Evolutionary conservation across 768 basidiomycete genomes (phyloP).

Genomic region (Panellus pusillus): DNA sequence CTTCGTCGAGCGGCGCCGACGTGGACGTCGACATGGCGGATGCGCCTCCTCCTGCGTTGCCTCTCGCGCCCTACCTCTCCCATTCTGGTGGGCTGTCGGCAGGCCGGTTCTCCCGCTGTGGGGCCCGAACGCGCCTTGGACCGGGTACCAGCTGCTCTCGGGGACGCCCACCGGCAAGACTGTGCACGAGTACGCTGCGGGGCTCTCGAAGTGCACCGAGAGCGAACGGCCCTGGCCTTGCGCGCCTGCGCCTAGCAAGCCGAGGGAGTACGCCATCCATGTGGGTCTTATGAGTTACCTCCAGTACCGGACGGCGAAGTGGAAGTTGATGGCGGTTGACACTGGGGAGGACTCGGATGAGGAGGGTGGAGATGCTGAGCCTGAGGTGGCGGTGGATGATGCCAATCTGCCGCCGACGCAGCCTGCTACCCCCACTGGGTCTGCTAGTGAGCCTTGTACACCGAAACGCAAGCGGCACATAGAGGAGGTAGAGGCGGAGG

Average conservation of each 20-base stretch:
- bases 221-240: neutral
- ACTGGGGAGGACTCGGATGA: neutral
- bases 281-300: too few species aligned
- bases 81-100: neutral
- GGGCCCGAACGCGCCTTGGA: slow-evolving; percentile 14
- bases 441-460: too few species aligned
- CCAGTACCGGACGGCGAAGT: neutral
- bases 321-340: neutral
- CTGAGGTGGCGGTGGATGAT: neutral
- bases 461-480: neutral
- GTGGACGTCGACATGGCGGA: too few species aligned
- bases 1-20: too few species aligned
- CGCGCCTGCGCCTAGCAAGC: neutral
- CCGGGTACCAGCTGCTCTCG: neutral
- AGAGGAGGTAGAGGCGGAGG: neutral
- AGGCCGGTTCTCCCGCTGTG: neutral
- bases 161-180: slow-evolving; percentile 3
- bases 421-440: neutral
- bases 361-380: neutral
- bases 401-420: too few species aligned
- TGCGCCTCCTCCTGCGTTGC: too few species aligned
- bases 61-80: neutral
- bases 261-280: too few species aligned
- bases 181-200: slow-evolving; percentile 7
- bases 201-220: neutral